A percentile compares a stretch with the other conserved stretches of the same genome.
These are phyloP conservation scores for Spathaspora passalidarum DNA, from an alignment of 805 yeast genomes.

Conservation along the genomic window DNA sequence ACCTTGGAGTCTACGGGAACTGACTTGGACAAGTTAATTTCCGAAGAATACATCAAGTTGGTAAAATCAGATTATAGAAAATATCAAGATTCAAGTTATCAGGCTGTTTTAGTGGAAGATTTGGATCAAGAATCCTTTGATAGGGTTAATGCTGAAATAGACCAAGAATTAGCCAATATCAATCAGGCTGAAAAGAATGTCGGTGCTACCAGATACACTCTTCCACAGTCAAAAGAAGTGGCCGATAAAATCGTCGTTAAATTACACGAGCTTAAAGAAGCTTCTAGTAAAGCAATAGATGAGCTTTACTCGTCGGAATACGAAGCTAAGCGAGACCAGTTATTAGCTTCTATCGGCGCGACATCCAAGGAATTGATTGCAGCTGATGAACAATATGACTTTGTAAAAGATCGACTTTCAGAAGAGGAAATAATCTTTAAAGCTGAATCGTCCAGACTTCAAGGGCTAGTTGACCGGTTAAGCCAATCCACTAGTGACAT, in stretches of 20 bases:
- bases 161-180: slow-evolving; percentile 3
- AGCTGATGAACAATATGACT: slow-evolving; percentile 13
- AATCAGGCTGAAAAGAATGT: neutral
- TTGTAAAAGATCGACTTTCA: neutral
- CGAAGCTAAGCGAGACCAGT: slow-evolving; percentile 2
- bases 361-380: slow-evolving; percentile 12
- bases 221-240: slow-evolving; percentile 14
- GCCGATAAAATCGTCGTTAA: slow-evolving; percentile 15
- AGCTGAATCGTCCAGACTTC: slow-evolving; percentile 1
- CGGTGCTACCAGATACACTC: slow-evolving; percentile 6
- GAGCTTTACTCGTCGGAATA: slow-evolving; percentile 4
- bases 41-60: slow-evolving; percentile 30
- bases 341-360: slow-evolving; percentile 9
- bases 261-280: slow-evolving; percentile 16
- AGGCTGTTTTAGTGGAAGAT: slow-evolving; percentile 22
- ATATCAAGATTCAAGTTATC: slow-evolving; percentile 18
- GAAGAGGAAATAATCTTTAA: slow-evolving; percentile 2
- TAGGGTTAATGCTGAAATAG: slow-evolving; percentile 18
- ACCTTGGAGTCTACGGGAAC: slow-evolving; percentile 11
- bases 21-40: slow-evolving; percentile 19
- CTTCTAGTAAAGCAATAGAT: neutral
- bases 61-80: slow-evolving; percentile 42
- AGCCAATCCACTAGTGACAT: neutral
- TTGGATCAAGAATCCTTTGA: slow-evolving; percentile 25
- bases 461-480: neutral